Evolutionary conservation across 345 rosid genomes (phyloP), one percentile per base, ranked within the genome.

Genomic region (Euphorbia peplus): DNA sequence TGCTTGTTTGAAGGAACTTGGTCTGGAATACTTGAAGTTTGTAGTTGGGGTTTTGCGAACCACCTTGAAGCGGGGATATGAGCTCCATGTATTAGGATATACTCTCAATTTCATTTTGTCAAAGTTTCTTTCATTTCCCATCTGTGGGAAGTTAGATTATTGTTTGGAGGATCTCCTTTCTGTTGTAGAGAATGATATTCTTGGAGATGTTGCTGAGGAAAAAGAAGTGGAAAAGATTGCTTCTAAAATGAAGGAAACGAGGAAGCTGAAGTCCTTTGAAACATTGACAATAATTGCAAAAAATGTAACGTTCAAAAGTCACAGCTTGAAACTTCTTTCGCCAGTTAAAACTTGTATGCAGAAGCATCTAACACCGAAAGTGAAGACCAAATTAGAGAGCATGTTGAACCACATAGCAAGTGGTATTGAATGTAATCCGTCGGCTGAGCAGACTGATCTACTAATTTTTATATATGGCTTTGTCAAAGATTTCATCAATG

Each of bases 201-300:
- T 95, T 64, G 96, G 98, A 69, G 87, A 87, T 81, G 96, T 91
- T 76, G 84, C 93, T 10, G 99, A 95, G 78, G 87, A 95, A 82
- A 95, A 90, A 72, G 96, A 90, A 67, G 98, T 83, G 75, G 89
- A 81, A 28, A 90, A 90, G 80, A 87, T 91, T 68, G 86, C 89
- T 71, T 80, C 87, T 24, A 95, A 91, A 74, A 95, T 90, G 98
- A 95, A 90, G 73, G 99, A 95, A 82, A 88, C 98, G 50, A 83
- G 72, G 81, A 80, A 75, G 76, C 73, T 80, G 70, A 88, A 72
- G 79, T 95, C 99, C 21, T 84, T 80, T 67, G 95, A 91, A 71
- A 83, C 95, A 54, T 78, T 91, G 74, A 82, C 82, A 76, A 55
- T 91, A 82, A 87, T 95, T 76, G 88, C 93, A 30, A 83, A 84